phyloP scores from a whole-genome alignment of 2,329 filamentous ascomycete species.

The Elsinoe batatas region DNA sequence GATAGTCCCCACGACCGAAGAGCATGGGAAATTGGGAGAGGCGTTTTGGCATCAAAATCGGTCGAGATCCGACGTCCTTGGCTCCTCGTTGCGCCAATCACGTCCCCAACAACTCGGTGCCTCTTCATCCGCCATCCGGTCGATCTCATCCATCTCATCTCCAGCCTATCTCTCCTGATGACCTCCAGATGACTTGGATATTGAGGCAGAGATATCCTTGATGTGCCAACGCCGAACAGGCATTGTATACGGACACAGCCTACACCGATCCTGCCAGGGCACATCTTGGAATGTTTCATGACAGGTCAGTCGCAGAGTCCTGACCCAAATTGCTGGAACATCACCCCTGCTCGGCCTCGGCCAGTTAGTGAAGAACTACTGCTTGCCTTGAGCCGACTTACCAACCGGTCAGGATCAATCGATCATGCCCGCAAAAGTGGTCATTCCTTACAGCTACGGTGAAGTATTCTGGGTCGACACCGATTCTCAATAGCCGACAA shows the following conservation, averaged over 20 bases:
- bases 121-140: neutral
- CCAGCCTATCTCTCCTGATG: neutral
- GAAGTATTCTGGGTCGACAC: too few relatives aligned
- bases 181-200: neutral
- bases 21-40: constrained; percentile 4
- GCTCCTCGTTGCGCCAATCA: neutral
- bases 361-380: neutral
- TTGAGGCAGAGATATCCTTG: neutral
- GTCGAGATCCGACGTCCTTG: neutral
- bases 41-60: neutral
- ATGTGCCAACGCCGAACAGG: neutral
- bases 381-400: too few relatives aligned
- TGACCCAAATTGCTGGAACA: neutral
- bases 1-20: neutral
- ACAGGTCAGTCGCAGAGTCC: neutral
- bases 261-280: neutral
- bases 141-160: neutral
- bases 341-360: neutral
- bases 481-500: too few relatives aligned
- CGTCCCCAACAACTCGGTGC: neutral
- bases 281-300: neutral
- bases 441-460: too few relatives aligned
- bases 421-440: too few relatives aligned
- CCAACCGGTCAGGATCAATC: too few relatives aligned
- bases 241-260: neutral